phyloP scores from a whole-genome alignment of 495 filamentous ascomycete species.

The Aspergillus ostianus region DNA sequence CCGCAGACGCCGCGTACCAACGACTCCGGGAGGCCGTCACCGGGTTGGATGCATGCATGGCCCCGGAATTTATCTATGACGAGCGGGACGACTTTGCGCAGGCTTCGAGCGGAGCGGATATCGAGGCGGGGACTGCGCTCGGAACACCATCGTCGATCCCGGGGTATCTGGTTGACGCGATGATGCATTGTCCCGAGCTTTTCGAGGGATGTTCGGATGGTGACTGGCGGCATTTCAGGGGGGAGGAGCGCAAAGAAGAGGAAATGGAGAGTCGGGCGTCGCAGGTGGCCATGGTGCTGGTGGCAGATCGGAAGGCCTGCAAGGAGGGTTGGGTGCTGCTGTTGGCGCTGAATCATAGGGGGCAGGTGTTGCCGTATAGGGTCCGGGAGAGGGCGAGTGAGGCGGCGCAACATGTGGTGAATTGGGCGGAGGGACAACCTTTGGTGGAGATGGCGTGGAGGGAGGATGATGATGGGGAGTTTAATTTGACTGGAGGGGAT shows the following conservation, averaged over 20 bases:
- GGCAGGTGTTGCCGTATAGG: conserved; percentile 16
- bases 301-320: conserved; percentile 23
- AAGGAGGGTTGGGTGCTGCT: conserved; percentile 19
- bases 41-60: not conserved
- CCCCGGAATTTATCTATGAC: conserved; percentile 12
- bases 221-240: conserved; percentile 6
- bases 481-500: conserved; percentile 12
- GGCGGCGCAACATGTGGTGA: conserved; percentile 2
- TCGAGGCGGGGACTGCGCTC: conserved; percentile 7
- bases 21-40: not conserved
- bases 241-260: conserved; percentile 2
- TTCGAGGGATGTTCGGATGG: conserved; percentile 9
- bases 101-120: not conserved
- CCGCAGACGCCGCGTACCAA: conserved; percentile 11
- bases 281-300: conserved; percentile 12
- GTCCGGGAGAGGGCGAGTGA: conserved; percentile 7
- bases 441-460: conserved; percentile 13
- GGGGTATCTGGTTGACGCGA: conserved; percentile 8
- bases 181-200: conserved; percentile 21
- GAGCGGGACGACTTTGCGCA: conserved; percentile 6
- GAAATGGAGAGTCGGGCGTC: not conserved
- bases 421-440: conserved; percentile 13
- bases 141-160: conserved; percentile 9
- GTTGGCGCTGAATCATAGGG: conserved; percentile 17
- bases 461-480: conserved; percentile 11